Conservation (phyloP, 371 early-diverging fungal genomes). For the Lichtheimia hyalospora region DNA sequence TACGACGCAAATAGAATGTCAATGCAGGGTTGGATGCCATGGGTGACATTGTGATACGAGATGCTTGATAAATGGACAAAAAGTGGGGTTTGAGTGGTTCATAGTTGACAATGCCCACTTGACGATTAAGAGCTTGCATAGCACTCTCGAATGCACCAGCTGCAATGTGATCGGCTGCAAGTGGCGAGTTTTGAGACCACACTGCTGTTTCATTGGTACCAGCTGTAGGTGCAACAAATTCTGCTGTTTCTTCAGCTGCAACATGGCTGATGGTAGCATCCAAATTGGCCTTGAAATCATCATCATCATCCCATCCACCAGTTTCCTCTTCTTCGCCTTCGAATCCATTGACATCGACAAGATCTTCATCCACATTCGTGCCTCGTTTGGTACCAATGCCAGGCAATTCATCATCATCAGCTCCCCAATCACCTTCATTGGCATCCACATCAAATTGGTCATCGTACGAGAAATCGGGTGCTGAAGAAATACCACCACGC, state of each 20-base stretch:
- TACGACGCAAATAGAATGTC: conserved; percentile 62
- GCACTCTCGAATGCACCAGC: conserved; percentile 94
- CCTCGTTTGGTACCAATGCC: conserved; percentile 18
- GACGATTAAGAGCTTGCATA: conserved; percentile 87
- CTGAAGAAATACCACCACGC: conserved; percentile 25
- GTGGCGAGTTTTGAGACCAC: conserved; percentile 82
- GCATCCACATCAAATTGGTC: conserved; percentile 52
- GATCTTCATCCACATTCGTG: conserved; percentile 14
- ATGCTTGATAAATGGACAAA: conserved; percentile 76
- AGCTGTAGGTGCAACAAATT: conserved; percentile 67
- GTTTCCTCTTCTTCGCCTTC: conserved; percentile 50
- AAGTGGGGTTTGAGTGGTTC: conserved; percentile 86
- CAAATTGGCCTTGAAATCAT: conserved; percentile 63
- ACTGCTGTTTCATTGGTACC: conserved; percentile 69
- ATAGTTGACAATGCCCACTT: conserved; percentile 88
- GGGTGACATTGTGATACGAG: conserved; percentile 66
- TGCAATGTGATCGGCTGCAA: conserved; percentile 90
- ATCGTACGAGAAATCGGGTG: conserved; percentile 46
- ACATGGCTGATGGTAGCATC: conserved; percentile 63
- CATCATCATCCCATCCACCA: conserved; percentile 62
- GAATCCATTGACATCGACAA: conserved; percentile 31
- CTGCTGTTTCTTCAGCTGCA: conserved; percentile 64
- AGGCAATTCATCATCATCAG: conserved; percentile 54
- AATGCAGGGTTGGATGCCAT: conserved; percentile 65
- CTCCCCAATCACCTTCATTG: conserved; percentile 73